These are phyloP conservation scores for Leonotis leonurus DNA, from an alignment of 257 asterid species.

Conservation along the genomic window DNA sequence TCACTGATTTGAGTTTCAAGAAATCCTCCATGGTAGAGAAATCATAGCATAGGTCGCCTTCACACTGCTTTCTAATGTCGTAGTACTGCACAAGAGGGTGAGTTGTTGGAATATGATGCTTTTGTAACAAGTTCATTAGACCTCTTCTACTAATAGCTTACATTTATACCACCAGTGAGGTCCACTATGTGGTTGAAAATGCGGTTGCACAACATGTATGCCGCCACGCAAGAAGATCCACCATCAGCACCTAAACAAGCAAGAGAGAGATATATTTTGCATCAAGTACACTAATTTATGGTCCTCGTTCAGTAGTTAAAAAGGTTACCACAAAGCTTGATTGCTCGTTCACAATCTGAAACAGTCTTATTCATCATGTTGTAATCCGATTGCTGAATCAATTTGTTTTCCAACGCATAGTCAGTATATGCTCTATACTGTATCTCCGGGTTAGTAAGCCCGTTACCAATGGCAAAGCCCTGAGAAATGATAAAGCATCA, in stretches of 20 bases:
- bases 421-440: constrained; percentile 45
- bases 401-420: constrained; percentile 45
- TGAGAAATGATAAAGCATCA: constrained; percentile 2
- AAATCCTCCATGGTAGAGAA: constrained; percentile 48
- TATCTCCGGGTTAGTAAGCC: constrained; percentile 48
- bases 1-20: constrained; percentile 39
- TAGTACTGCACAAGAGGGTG: constrained; percentile 37
- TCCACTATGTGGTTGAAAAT: constrained; percentile 40
- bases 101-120: background rate
- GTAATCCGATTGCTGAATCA: constrained; percentile 36
- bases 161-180: constrained; percentile 34
- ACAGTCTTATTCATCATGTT: constrained; percentile 23
- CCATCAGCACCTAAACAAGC: constrained; percentile 46
- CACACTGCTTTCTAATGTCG: constrained; percentile 49
- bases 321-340: constrained; percentile 33
- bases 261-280: background rate
- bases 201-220: constrained; percentile 37
- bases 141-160: constrained; percentile 17
- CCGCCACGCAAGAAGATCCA: constrained; percentile 35
- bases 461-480: constrained; percentile 60
- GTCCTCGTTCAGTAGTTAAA: too few species aligned
- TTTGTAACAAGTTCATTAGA: background rate
- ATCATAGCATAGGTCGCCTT: constrained; percentile 48
- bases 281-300: too few species aligned
- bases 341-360: constrained; percentile 31